Base-by-base conservation (phyloP, 2,329 filamentous ascomycete species). In the Chaetomiaceae sp. region DNA sequence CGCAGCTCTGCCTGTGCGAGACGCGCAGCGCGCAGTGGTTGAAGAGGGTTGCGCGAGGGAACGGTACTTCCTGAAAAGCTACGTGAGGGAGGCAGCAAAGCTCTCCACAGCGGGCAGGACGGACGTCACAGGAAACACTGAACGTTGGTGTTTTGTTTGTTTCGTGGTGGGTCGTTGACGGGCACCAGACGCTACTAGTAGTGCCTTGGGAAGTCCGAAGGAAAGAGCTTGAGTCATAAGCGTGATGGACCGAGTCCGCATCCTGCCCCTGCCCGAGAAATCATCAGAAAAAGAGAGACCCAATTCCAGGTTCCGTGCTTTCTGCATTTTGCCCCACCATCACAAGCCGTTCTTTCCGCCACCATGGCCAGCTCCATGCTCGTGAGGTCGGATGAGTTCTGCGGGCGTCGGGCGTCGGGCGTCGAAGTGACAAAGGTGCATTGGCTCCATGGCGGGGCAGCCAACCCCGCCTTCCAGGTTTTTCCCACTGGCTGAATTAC, bases 141-240 rank as follows among this genome's bases (percentile, higher is more conserved):
- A 22, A 26, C 9, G 27, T 17, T n/a, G n/a, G 32, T n/a, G 12
- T 17, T 6, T 20, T 14, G 22, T 10, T 27, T 39, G 35, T 42
- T 9, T 26, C 27, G 18, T 9, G 11, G 32, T 20, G 38, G 40
- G 26, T 22, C 37, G 41, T 38, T 35, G 29, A 30, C 44, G 38
- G 47, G 35, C 40, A 46, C 26, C 38, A 43, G 42, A 27, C 27
- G 44, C 34, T 26, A n/a, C n/a, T n/a, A n/a, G n/a, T n/a, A n/a
- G n/a, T n/a, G n/a, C n/a, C n/a, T n/a, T n/a, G n/a, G n/a, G n/a
- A n/a, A n/a, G n/a, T n/a, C n/a, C n/a, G n/a, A n/a, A 42, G 32
- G 10, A 17, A 41, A 36, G 17, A 34, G 14, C 48, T 37, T 53
- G 48, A 53, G 48, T 53, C 50, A 53, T 53, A 51, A 11, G 7